Evolutionary conservation across 2,329 filamentous ascomycete genomes (phyloP).

Genomic region (Triangularia verruculosa): DNA sequence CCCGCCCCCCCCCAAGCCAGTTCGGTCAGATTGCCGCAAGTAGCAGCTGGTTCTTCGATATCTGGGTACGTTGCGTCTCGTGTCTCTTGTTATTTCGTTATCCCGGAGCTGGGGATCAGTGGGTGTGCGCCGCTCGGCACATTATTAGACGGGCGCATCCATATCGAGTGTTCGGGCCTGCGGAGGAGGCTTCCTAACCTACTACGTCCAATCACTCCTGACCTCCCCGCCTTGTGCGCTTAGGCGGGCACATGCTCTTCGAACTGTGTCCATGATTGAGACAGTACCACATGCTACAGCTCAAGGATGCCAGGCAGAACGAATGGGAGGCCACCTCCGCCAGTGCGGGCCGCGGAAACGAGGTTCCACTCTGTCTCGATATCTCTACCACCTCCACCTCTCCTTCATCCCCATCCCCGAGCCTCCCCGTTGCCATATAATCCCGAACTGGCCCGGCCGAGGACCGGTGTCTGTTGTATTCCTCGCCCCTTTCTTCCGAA

Average conservation of each 20-base stretch:
- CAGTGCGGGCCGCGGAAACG: conserved; percentile 9
- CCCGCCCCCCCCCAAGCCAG: neutral
- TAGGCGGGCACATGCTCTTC: conserved; percentile 2
- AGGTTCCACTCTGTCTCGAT: conserved; percentile 7
- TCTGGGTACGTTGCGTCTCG: conserved; percentile 26
- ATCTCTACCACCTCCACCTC: conserved; percentile 1
- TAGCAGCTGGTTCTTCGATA: conserved; percentile 9
- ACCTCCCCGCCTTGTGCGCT: conserved; percentile 12
- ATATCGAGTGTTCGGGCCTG: conserved; percentile 34
- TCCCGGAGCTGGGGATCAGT: conserved; percentile 2
- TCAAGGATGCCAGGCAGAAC: neutral
- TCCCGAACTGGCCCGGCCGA: conserved; percentile 23
- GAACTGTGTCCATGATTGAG: neutral
- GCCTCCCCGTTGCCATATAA: conserved; percentile 22
- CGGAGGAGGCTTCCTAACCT: conserved; percentile 31
- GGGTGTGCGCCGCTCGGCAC: conserved; percentile 30
- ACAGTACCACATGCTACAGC: conserved; percentile 14
- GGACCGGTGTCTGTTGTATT: conserved; percentile 15
- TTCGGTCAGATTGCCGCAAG: conserved; percentile 4
- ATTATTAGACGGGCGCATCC: conserved; percentile 28
- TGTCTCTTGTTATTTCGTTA: conserved; percentile 13
- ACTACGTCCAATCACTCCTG: conserved; percentile 27
- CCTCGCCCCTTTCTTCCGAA: neutral
- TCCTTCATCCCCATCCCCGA: conserved; percentile 3
- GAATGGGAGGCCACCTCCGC: neutral